Base-by-base conservation (phyloP, 352 stramenopile species). In the Phytopythium cucurbitacearum region DNA sequence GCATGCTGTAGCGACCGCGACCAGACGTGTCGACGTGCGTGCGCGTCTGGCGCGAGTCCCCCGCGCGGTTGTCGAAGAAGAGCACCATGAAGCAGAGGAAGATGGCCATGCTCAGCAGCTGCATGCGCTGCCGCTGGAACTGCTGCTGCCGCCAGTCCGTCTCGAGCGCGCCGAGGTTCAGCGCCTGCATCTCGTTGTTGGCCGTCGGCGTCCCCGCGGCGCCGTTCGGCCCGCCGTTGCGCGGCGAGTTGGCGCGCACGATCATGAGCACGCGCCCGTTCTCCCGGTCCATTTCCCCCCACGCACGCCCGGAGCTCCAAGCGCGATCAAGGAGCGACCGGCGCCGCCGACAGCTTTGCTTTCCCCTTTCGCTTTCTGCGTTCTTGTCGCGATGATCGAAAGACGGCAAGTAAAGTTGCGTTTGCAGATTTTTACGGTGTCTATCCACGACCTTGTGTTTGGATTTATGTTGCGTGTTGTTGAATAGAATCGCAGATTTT, bases 41-140 rank as follows among this genome's bases (percentile, higher is more conserved):
- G 15, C 60, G 57, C 36, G 56, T 54, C 48, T 65, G 65, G n/a
- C 71, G 68, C 51, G 65, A 56, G 36, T 83, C 68, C 16, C 69
- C 67, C 8, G 77, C 72, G 64, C 76, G 78, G 61, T 88, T 89
- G 55, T 93, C 83, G 49, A 93, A 89, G 62, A 93, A 91, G 32
- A 93, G 65, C 47, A 93, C 78, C 66, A 93, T 83, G 59, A 93
- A 93, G 65, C 83, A 93, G 28, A 93, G 67, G 46, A 93, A 93
- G 47, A 93, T 93, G 38, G 83, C 81, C 76, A 90, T 93, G 51
- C 80, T 91, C 6, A 93, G 74, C 38, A 93, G 74, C 71, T 93
- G 83, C 78, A 93, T 89, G 51, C 83, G 83, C 69, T 90, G 79
- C n/a, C 83, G 73, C 64, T 93, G 83, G 67, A 93, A 89, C 65